Evolutionary conservation across 768 basidiomycete species (phyloP).

Genomic region (Podaxis sp.): DNA sequence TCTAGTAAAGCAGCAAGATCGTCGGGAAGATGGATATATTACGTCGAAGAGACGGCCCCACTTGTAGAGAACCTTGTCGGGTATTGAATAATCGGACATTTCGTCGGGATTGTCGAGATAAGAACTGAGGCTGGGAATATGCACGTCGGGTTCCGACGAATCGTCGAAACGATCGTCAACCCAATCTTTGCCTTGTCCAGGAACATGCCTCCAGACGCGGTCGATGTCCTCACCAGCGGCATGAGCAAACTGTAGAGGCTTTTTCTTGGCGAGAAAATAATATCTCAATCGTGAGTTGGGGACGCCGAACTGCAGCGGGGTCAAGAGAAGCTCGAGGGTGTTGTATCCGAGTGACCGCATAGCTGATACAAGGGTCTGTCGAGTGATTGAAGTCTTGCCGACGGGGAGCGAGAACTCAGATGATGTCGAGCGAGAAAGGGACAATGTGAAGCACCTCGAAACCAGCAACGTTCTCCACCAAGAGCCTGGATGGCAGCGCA

Average conservation of each 20-base stretch:
- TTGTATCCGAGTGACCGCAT: conserved; percentile 56
- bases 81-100: conserved; percentile 37
- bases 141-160: conserved; percentile 7
- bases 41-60: conserved; percentile 85
- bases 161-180: conserved; percentile 33
- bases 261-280: conserved; percentile 67
- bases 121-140: conserved; percentile 26
- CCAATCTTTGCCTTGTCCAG: conserved; percentile 39
- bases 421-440: background rate
- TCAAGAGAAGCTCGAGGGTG: conserved; percentile 62
- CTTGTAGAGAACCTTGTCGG: conserved; percentile 62
- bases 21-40: conserved; percentile 55
- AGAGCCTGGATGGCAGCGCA: conserved; percentile 54
- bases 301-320: conserved; percentile 75
- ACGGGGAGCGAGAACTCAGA: conserved; percentile 3
- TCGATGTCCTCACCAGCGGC: conserved; percentile 15
- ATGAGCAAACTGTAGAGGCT: conserved; percentile 36
- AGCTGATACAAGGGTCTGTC: conserved; percentile 49
- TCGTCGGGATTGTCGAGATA: conserved; percentile 39
- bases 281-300: conserved; percentile 83
- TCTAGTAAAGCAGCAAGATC: conserved; percentile 81
- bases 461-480: conserved; percentile 82
- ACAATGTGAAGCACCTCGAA: conserved; percentile 57
- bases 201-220: conserved; percentile 51
- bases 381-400: conserved; percentile 61